A percentile compares a stretch with the other conserved stretches of the same genome.
phyloP scores from a whole-genome alignment of 495 filamentous ascomycete genomes.

The Neurospora sp. region DNA sequence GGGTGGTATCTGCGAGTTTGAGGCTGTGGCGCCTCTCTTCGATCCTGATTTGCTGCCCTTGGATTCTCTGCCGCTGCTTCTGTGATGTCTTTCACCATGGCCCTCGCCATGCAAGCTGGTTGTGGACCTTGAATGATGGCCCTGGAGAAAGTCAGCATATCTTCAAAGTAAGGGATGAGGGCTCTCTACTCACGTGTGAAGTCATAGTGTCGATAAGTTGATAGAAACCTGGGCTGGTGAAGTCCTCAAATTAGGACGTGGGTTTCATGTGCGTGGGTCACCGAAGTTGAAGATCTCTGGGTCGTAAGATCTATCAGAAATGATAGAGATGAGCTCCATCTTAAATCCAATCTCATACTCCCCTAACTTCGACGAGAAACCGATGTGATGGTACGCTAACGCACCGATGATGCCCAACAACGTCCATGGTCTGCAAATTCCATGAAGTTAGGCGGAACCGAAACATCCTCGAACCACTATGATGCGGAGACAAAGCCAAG shows the following conservation, averaged over 20 bases:
- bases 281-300: not conserved
- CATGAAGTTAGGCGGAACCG: not conserved
- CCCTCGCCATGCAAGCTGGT: not conserved
- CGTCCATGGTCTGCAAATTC: not conserved
- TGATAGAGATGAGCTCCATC: slow-evolving; percentile 7
- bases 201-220: not conserved
- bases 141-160: not conserved
- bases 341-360: not conserved
- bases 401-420: slow-evolving; percentile 1
- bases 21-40: not conserved
- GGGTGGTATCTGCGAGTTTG: fast-evolving
- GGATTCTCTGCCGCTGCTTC: not conserved
- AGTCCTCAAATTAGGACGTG: not conserved
- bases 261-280: not conserved
- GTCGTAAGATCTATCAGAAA: slow-evolving; percentile 11
- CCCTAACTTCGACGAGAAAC: not conserved
- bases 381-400: not conserved
- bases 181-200: not conserved
- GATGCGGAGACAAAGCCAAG: not conserved
- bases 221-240: not conserved
- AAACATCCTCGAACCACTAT: not conserved
- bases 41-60: not conserved
- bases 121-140: not conserved
- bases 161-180: too few relatives aligned
- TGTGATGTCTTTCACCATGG: not conserved